A percentile compares a stretch with the other conserved stretches of the same genome.
Evolutionary conservation across 2,329 filamentous ascomycete genomes (phyloP).

Genomic region (Cercospora nicotianae): DNA sequence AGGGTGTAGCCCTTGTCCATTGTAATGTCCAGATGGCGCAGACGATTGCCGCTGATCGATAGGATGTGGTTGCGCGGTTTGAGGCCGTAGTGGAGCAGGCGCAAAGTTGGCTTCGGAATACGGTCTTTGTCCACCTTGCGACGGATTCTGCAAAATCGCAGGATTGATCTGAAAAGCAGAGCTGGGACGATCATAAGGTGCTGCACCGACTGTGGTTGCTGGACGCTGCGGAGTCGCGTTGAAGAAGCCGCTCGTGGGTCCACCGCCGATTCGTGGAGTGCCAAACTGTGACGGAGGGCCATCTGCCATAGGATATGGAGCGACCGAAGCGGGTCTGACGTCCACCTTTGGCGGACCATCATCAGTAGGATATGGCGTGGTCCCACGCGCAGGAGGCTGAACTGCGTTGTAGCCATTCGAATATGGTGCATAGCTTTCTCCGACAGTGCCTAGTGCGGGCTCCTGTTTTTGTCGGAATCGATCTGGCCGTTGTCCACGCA

Average conservation of each 20-base stretch:
- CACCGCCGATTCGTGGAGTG: constrained; percentile 18
- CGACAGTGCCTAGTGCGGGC: constrained; percentile 26
- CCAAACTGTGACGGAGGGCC: constrained; percentile 45
- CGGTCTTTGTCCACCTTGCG: constrained; percentile 23
- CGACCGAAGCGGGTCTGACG: constrained; percentile 53
- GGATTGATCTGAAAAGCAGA: constrained; percentile 56
- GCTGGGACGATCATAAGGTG: constrained; percentile 54
- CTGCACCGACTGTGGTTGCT: constrained; percentile 43
- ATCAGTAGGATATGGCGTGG: constrained; percentile 36
- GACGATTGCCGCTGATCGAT: constrained; percentile 26
- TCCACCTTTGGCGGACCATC: constrained; percentile 41
- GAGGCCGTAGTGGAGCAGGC: constrained; percentile 19
- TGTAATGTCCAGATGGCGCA: constrained; percentile 15
- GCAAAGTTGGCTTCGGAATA: constrained; percentile 22
- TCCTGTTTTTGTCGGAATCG: constrained; percentile 43
- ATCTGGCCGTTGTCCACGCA: constrained; percentile 50
- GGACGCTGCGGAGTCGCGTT: constrained; percentile 33
- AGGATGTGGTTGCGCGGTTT: constrained; percentile 24
- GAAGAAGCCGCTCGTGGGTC: constrained; percentile 42
- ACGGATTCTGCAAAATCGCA: constrained; percentile 39
- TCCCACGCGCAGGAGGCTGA: constrained; percentile 27
- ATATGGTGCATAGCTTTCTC: constrained; percentile 20
- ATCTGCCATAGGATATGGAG: constrained; percentile 72
- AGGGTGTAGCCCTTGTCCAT: constrained; percentile 22
- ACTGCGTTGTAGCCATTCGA: constrained; percentile 18